Conservation (phyloP, 805 yeast genomes). For the Ogataea saltuana region DNA sequence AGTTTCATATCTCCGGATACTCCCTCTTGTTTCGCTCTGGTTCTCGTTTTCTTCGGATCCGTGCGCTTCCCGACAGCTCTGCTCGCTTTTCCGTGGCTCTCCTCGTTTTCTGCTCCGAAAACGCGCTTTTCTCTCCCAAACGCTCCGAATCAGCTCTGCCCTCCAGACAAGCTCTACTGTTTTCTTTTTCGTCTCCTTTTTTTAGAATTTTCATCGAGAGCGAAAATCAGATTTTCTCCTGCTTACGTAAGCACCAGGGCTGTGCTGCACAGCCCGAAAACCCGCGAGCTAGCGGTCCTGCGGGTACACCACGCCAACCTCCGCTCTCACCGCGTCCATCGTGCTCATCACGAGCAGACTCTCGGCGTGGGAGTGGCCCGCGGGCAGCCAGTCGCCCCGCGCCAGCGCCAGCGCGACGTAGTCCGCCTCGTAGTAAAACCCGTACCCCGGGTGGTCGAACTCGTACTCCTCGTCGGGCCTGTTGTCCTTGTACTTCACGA, state of each 20-base stretch:
- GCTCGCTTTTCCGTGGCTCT: no score
- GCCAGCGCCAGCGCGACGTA: slow-evolving; percentile 49
- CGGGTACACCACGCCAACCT: slow-evolving; percentile 47
- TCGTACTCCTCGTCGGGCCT: slow-evolving; percentile 28
- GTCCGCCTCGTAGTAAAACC: slow-evolving; percentile 58
- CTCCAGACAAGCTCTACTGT: neutral
- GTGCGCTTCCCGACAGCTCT: neutral
- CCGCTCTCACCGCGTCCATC: slow-evolving; percentile 49
- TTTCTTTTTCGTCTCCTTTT: neutral
- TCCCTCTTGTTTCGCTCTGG: neutral
- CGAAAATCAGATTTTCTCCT: neutral
- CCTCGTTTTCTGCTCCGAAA: neutral
- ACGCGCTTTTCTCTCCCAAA: neutral
- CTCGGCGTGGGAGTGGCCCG: slow-evolving; percentile 45
- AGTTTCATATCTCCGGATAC: neutral
- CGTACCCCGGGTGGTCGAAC: slow-evolving; percentile 40
- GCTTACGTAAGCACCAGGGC: slow-evolving; percentile 6
- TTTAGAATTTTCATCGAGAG: neutral
- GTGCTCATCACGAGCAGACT: slow-evolving; percentile 46
- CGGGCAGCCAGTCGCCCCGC: slow-evolving; percentile 37
- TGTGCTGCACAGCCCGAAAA: neutral
- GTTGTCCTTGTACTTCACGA: slow-evolving; percentile 36
- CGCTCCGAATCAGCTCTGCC: neutral
- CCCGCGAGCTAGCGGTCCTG: slow-evolving; percentile 29
- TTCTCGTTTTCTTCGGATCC: neutral